Conservation (phyloP, 1,139 yeast species). For the Taphrina flavorubra region DNA sequence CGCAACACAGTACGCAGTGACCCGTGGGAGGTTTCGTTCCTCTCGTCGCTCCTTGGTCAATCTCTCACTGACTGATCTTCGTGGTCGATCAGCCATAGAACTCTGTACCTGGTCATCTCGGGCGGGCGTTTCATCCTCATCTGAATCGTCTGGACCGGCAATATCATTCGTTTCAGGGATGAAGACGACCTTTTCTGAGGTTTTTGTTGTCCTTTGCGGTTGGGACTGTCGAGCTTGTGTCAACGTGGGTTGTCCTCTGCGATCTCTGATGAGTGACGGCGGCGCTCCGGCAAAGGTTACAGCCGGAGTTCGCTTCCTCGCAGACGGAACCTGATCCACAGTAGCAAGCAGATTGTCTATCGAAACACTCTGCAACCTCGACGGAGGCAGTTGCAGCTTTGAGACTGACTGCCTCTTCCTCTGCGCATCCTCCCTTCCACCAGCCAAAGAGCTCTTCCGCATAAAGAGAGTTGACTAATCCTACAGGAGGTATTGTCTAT, state of each 20-base stretch:
- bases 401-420: conserved; percentile 14
- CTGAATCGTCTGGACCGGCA: conserved; percentile 34
- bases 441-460: conserved; percentile 29
- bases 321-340: conserved; percentile 40
- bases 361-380: conserved; percentile 36
- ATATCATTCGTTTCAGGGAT: conserved; percentile 44
- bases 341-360: conserved; percentile 36
- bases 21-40: conserved; percentile 59
- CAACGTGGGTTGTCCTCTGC: conserved; percentile 16
- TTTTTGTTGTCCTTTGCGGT: conserved; percentile 45
- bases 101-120: conserved; percentile 23
- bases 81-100: conserved; percentile 9
- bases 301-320: conserved; percentile 38
- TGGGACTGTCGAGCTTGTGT: conserved; percentile 36
- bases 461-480: background rate
- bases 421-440: conserved; percentile 23
- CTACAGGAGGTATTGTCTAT: too few relatives aligned
- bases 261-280: conserved; percentile 14
- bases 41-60: conserved; percentile 40
- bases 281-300: conserved; percentile 39
- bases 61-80: conserved; percentile 37
- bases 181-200: conserved; percentile 45
- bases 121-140: conserved; percentile 40
- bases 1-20: conserved; percentile 87
- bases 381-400: conserved; percentile 37